phyloP scores from a whole-genome alignment of 208 protist species.

The Entamoeba moshkovskii region DNA sequence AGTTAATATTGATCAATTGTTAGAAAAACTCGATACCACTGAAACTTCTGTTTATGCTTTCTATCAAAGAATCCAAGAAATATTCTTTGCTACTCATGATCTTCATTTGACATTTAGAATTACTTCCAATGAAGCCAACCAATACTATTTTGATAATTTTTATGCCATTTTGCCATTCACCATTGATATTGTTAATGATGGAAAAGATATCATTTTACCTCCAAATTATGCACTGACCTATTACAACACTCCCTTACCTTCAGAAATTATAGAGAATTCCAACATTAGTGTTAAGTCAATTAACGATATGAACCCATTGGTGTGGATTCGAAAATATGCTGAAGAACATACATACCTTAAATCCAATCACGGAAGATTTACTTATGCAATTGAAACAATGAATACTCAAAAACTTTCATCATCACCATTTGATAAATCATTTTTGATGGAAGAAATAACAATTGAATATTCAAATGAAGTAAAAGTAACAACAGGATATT shows the following conservation, averaged over 20 bases:
- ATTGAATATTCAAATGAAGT: background rate
- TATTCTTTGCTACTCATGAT: background rate
- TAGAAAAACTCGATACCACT: background rate
- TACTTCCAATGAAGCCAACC: background rate
- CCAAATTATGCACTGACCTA: background rate
- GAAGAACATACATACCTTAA: background rate
- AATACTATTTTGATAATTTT: background rate
- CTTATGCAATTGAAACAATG: background rate
- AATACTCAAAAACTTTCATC: background rate
- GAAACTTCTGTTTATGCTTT: background rate
- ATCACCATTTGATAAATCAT: background rate
- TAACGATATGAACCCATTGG: background rate
- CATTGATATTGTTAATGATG: background rate
- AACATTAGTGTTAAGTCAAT: background rate
- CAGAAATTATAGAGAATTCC: background rate
- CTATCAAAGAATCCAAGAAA: background rate
- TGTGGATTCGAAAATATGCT: background rate
- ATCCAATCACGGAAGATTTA: background rate
- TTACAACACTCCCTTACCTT: background rate
- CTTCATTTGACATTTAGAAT: background rate
- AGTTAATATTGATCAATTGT: background rate
- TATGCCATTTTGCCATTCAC: background rate
- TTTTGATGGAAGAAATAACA: background rate
- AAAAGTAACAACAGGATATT: background rate
- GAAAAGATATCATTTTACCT: background rate